Percentiles rank a stretch among this genome's conserved stretches.
Conservation (phyloP, 768 basidiomycete genomes). For the Psilocybe subaeruginosa region DNA sequence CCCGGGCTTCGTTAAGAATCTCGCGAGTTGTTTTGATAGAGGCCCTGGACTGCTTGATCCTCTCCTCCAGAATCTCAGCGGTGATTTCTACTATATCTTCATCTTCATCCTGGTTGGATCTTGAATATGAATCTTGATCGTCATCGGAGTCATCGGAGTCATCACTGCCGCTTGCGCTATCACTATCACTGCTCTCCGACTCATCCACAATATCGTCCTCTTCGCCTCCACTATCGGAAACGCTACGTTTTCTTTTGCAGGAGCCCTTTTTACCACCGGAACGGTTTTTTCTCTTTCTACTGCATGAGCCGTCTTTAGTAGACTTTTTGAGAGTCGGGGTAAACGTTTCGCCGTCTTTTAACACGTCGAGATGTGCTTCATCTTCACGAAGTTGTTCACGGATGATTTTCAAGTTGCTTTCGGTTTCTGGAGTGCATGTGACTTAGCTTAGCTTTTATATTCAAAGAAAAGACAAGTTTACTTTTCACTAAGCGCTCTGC, state of each 20-base stretch:
- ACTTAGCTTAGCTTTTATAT: too few relatives aligned
- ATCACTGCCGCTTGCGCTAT: conserved; percentile 32
- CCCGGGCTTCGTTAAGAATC: conserved; percentile 38
- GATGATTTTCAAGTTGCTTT: conserved; percentile 35
- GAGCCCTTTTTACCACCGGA: conserved; percentile 41
- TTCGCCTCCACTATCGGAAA: conserved; percentile 39
- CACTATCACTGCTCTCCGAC: conserved; percentile 24
- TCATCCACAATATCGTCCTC: conserved; percentile 33
- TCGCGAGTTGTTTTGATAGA: conserved; percentile 42
- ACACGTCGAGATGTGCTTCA: conserved; percentile 47
- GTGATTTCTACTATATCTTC: conserved; percentile 44
- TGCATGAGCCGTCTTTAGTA: conserved; percentile 18
- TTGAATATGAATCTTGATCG: conserved; percentile 12
- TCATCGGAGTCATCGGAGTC: conserved; percentile 17
- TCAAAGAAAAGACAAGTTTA: conserved; percentile 33
- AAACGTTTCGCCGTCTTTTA: conserved; percentile 48
- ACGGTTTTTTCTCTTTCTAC: conserved; percentile 55
- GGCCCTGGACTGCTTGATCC: conserved; percentile 44
- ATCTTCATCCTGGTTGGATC: conserved; percentile 32
- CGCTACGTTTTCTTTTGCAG: conserved; percentile 45
- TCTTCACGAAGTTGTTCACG: conserved; percentile 42
- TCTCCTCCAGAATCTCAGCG: conserved; percentile 44
- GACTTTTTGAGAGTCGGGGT: conserved; percentile 37
- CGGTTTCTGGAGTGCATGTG: too few relatives aligned
- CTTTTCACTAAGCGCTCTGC: conserved; percentile 46